A percentile compares a stretch with the other conserved stretches of the same genome.
phyloP scores from a whole-genome alignment of 805 yeast species.

The Candida sonorensis region DNA sequence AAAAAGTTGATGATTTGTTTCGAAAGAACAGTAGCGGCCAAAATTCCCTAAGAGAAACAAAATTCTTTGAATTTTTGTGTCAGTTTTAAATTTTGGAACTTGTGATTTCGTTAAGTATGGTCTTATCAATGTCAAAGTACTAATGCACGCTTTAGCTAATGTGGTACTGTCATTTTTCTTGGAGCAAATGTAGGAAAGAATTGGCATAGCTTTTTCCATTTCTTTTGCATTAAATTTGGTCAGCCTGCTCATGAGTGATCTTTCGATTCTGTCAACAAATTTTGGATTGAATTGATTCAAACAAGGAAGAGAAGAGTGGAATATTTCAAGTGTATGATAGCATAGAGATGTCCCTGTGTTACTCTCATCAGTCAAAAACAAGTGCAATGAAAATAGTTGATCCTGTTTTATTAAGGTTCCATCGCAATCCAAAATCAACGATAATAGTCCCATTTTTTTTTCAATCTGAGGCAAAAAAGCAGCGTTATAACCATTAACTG shows the following conservation, averaged over 20 bases:
- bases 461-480: slow-evolving; percentile 23
- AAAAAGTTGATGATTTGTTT: slow-evolving; percentile 35
- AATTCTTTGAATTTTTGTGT: slow-evolving; percentile 46
- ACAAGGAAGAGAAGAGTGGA: slow-evolving; percentile 42
- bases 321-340: slow-evolving; percentile 46
- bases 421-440: slow-evolving; percentile 48
- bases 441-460: slow-evolving; percentile 40
- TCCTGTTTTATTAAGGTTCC: slow-evolving; percentile 54
- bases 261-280: slow-evolving; percentile 44
- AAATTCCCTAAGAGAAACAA: slow-evolving; percentile 62
- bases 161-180: slow-evolving; percentile 39
- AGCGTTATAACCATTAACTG: slow-evolving; percentile 28
- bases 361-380: slow-evolving; percentile 48
- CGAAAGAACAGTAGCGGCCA: slow-evolving; percentile 65
- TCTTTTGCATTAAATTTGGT: slow-evolving; percentile 57
- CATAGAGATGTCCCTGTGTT: slow-evolving; percentile 34
- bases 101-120: slow-evolving; percentile 33
- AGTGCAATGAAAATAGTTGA: slow-evolving; percentile 59
- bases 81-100: slow-evolving; percentile 22
- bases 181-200: slow-evolving; percentile 50
- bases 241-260: slow-evolving; percentile 44
- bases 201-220: slow-evolving; percentile 67
- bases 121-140: slow-evolving; percentile 46
- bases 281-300: slow-evolving; percentile 39
- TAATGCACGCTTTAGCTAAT: slow-evolving; percentile 55